These are phyloP conservation scores for Alternaria solani DNA, from an alignment of 2,329 filamentous ascomycete species.

Conservation along the genomic window DNA sequence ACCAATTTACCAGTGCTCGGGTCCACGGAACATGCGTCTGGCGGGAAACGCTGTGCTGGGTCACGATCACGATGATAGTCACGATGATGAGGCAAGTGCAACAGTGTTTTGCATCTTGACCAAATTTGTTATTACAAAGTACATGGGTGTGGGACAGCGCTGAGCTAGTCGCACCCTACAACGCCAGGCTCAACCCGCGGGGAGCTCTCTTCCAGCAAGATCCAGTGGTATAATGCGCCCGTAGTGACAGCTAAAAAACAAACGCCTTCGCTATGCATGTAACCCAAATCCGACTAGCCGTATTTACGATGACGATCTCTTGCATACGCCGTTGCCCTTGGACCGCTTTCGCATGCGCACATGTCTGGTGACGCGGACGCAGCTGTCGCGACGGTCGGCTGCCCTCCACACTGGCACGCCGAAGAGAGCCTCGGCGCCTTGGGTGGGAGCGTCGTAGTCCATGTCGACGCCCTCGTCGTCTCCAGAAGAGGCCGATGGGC, in stretches of 20 bases:
- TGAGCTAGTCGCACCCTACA: constrained; percentile 21
- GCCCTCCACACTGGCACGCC: constrained; percentile 37
- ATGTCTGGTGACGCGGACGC: constrained; percentile 39
- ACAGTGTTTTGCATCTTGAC: constrained; percentile 8
- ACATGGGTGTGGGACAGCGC: constrained; percentile 17
- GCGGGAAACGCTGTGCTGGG: constrained; percentile 27
- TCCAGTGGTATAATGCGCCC: constrained; percentile 40
- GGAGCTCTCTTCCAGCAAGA: constrained; percentile 34
- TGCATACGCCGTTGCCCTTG: constrained; percentile 23
- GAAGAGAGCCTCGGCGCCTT: constrained; percentile 23
- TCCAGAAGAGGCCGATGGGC: constrained; percentile 16
- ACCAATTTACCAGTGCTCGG: constrained; percentile 28
- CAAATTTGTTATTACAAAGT: constrained; percentile 25
- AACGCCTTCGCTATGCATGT: constrained; percentile 46
- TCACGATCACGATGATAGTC: constrained; percentile 9
- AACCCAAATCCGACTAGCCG: constrained; percentile 10
- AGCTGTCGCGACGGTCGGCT: constrained; percentile 34
- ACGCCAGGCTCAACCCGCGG: constrained; percentile 47
- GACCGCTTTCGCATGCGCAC: constrained; percentile 46
- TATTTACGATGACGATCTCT: constrained; percentile 30
- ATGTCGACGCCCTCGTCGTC: constrained; percentile 48
- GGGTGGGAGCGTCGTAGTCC: constrained; percentile 34
- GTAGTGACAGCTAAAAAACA: constrained; percentile 22
- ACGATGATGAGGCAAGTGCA: not conserved
- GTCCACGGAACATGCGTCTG: constrained; percentile 27